Evolutionary conservation across 768 basidiomycete species (phyloP).

Genomic region (Phylloporus sp.): DNA sequence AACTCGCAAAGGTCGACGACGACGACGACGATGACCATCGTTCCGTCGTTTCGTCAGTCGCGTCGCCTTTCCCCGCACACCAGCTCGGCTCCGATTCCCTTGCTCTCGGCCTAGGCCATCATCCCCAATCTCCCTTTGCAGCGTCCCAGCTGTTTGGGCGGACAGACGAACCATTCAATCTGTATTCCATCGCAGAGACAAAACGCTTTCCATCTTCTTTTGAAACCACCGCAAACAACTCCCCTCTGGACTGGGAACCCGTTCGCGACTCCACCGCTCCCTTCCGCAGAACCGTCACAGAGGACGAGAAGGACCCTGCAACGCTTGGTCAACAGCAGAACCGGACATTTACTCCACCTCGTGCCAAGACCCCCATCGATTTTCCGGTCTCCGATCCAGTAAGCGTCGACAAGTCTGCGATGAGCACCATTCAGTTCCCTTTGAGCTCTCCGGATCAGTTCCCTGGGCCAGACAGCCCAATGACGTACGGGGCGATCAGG

Average conservation of each 20-base stretch:
- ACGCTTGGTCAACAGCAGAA: constrained; percentile 38
- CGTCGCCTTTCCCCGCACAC: constrained; percentile 71
- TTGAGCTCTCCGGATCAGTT: constrained; percentile 68
- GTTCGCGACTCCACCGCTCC: constrained; percentile 58
- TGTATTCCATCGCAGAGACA: constrained; percentile 80
- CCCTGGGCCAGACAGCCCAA: constrained; percentile 49
- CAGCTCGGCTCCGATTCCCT: constrained; percentile 55
- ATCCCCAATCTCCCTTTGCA: constrained; percentile 83
- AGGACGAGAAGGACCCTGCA: constrained; percentile 66
- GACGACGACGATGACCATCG: constrained; percentile 88
- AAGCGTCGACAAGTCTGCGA: constrained; percentile 41
- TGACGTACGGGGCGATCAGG: constrained; percentile 43
- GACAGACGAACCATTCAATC: constrained; percentile 70
- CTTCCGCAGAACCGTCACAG: constrained; percentile 67
- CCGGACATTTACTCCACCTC: constrained; percentile 24
- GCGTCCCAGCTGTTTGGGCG: constrained; percentile 80
- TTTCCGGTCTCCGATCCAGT: constrained; percentile 54
- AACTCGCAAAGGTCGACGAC: constrained; percentile 80
- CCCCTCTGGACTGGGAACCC: constrained; percentile 48
- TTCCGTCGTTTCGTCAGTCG: constrained; percentile 68
- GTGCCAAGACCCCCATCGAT: constrained; percentile 50
- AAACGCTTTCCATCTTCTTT: constrained; percentile 51
- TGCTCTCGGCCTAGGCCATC: constrained; percentile 36
- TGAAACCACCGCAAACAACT: constrained; percentile 48
- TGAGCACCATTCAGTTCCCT: constrained; percentile 78